Evolutionary conservation across 305 asterid species (phyloP), one percentile per base, ranked within the genome.

Genomic region (Fraxinus angustifolia): DNA sequence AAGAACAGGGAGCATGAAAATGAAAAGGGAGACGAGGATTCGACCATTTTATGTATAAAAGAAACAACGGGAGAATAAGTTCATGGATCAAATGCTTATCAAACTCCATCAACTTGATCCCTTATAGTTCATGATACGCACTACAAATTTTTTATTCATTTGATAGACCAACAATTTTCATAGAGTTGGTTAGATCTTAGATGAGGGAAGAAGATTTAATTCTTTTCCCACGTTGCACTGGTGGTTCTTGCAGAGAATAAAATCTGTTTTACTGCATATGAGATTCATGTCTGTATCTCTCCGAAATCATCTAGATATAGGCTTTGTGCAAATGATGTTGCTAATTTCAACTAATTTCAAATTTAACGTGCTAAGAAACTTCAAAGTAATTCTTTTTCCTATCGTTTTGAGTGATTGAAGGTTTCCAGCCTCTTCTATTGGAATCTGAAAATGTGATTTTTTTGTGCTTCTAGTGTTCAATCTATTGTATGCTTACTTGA

Each of bases 301-400:
- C 23, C 58, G 14, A 81, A 33, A 60, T 62, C 33, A 62, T 8
- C 42, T 67, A 45, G 70, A 26, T 62, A 21, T 62, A 30, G 28
- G 73, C 72, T 78, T 70, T 77, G 72, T 34, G 62, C 76, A 8
- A 4, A 36, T 80, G 79, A 65, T 84, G 82, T 70, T 53, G 78
- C 26, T 23, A 23, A 23, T 23, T 23, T 23, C 1, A 23, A 23
- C 34, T 74, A 68, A 42, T 23, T 33, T 76, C 33, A 67, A 70
- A 73, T 26, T 67, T 8, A 21, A 33, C 42, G 53, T 45, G 30
- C 74, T 40, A 12, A 48, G 68, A 45, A 48, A 23, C 68, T 31
- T 76, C 38, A 28, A 65, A 30, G 21, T 30, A 11, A 30, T 68
- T 31, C 8, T 12, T 11, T 45, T 56, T 56, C 60, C 62, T 26